Evolutionary conservation across 495 filamentous ascomycete genomes (phyloP).

Genomic region (Rhizodiscina lignyota): DNA sequence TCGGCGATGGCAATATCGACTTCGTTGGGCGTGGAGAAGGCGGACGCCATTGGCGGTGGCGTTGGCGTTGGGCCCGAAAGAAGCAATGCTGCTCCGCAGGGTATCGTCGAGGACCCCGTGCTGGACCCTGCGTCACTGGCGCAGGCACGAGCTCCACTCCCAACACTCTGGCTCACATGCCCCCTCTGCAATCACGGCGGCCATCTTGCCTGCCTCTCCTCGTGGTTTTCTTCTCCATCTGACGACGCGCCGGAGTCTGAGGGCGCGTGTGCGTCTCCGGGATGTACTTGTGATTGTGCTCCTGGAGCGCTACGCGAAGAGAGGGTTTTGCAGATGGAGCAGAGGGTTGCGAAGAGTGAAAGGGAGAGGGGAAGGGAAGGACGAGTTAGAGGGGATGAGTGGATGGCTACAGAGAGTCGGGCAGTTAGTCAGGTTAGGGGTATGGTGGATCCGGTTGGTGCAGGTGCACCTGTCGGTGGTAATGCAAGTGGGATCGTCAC

Average conservation of each 20-base stretch:
- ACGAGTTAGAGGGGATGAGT: constrained; percentile 5
- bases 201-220: background rate
- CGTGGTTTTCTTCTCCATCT: background rate
- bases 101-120: background rate
- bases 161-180: background rate
- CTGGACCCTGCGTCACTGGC: background rate
- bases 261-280: background rate
- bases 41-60: background rate
- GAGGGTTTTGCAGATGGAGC: background rate
- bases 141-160: too few species aligned
- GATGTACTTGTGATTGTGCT: background rate
- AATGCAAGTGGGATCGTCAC: background rate
- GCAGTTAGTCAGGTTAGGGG: constrained; percentile 6
- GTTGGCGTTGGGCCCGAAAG: background rate
- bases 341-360: too few species aligned
- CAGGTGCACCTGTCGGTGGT: background rate
- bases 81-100: background rate
- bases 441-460: constrained; percentile 1
- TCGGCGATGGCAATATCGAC: background rate
- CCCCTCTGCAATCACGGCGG: background rate
- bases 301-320: background rate
- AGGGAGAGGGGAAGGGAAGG: too few species aligned
- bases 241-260: background rate
- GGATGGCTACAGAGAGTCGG: constrained; percentile 5
- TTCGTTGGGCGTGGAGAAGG: background rate